A percentile compares a stretch with the other conserved stretches of the same genome.
These are phyloP conservation scores for Jimgerdemannia lactiflua DNA, from an alignment of 192 early-diverging fungal species.

Conservation along the genomic window DNA sequence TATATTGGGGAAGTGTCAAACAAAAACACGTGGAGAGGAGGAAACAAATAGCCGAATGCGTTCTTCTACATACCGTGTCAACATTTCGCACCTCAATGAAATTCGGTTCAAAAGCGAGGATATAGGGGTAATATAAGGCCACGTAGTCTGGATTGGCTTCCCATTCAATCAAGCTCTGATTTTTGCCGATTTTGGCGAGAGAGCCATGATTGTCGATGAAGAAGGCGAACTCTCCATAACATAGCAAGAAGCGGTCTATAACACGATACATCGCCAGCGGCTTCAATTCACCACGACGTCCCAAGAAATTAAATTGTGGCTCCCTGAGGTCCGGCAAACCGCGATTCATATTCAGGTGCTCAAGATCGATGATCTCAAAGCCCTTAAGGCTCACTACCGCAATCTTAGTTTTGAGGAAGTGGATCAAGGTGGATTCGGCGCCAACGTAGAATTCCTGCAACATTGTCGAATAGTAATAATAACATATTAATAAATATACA, in stretches of 20 bases:
- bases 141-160: constrained; percentile 80
- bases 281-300: constrained; percentile 69
- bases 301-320: constrained; percentile 77
- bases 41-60: background rate
- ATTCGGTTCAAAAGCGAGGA: constrained; percentile 85
- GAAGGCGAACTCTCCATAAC: constrained; percentile 95
- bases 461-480: background rate
- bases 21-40: background rate
- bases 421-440: constrained; percentile 80
- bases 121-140: constrained; percentile 78
- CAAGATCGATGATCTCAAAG: constrained; percentile 93
- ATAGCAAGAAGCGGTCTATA: constrained; percentile 74
- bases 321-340: constrained; percentile 83
- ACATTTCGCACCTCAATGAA: constrained; percentile 91
- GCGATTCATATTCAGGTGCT: constrained; percentile 76
- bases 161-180: constrained; percentile 65
- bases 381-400: constrained; percentile 91
- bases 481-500: too few species aligned
- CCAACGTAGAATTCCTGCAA: constrained; percentile 94
- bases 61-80: constrained; percentile 47
- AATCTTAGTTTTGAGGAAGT: constrained; percentile 83
- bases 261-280: constrained; percentile 87
- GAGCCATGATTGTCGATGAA: constrained; percentile 85
- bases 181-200: too few species aligned
- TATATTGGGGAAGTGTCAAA: background rate